These are phyloP conservation scores for Lecanicillium sp. DNA, from an alignment of 2,329 filamentous ascomycete species.

Conservation along the genomic window DNA sequence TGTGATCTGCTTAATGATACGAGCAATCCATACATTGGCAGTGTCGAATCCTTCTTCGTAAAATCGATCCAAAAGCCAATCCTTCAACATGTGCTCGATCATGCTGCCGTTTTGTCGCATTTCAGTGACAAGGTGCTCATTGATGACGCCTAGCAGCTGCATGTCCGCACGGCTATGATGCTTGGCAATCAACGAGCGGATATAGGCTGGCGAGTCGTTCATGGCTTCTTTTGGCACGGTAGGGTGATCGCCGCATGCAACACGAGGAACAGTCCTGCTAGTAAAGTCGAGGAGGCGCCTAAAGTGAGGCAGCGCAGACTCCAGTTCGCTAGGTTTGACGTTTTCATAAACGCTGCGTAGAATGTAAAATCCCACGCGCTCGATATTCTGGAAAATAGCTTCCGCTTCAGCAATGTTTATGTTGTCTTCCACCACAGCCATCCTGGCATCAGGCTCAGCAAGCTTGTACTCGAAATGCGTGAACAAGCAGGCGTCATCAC, in stretches of 20 bases:
- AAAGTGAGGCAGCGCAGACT: background rate
- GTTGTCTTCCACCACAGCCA: no score
- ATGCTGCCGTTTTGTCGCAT: constrained; percentile 24
- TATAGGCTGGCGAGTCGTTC: background rate
- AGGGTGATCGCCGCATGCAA: background rate
- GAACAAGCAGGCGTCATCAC: no score
- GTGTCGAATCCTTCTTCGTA: constrained; percentile 16
- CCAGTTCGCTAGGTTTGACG: background rate
- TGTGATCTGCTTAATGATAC: constrained; percentile 10
- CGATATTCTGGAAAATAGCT: background rate
- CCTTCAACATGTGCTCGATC: constrained; percentile 26
- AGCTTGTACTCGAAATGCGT: no score
- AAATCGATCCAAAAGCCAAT: constrained; percentile 24
- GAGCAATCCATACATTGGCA: constrained; percentile 6
- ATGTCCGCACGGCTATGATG: constrained; percentile 11
- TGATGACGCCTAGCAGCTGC: constrained; percentile 19
- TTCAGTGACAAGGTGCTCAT: constrained; percentile 24
- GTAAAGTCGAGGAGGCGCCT: background rate
- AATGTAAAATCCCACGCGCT: background rate
- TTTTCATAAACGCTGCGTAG: background rate
- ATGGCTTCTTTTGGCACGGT: background rate
- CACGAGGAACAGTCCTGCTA: background rate
- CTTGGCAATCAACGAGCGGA: constrained; percentile 1
- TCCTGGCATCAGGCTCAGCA: no score
- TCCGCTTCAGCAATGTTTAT: no score